Evolutionary conservation across 768 basidiomycete species (phyloP), one percentile per base, ranked within the genome.

Genomic region (Rhodotorula sphaerocarpa): DNA sequence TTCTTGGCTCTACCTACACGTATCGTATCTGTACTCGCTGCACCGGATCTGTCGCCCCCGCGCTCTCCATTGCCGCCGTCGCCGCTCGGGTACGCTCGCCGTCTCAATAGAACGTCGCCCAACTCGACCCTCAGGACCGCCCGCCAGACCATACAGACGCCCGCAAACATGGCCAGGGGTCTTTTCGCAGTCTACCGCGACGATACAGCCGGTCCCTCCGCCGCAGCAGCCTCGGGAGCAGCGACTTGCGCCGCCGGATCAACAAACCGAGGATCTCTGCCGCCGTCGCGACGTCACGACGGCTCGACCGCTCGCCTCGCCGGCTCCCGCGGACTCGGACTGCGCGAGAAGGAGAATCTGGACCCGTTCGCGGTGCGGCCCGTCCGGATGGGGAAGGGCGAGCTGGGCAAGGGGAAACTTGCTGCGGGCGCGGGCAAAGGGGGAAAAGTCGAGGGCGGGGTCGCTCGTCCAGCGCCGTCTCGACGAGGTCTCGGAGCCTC

Each of bases 181-280:
- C 48, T 65, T n/a, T 65, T 65, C n/a, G 54, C 63, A 36, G 63
- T 65, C 30, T 65, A 65, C 25, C 42, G 63, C 23, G 63, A 65
- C 50, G 28, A 42, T 15, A n/a, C 21, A 3, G 54, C 58, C 20
- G 11, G 15, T 5, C 27, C 7, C 14, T 1, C 47, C 31, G 1
- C 6, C 63, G 36, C 23, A 46, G 21, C 56, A 50, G 10, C 16
- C 27, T 44, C 57, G 62, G 2, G 2, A n/a, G 48, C 48, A n/a
- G n/a, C n/a, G n/a, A n/a, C n/a, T n/a, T 10, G 15, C 3, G 14
- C 14, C 23, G 31, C 50, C 31, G 7, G 7, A 2, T 3, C 34
- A 28, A 11, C 57, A 23, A 42, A 47, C 50, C 52, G 56, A 56
- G n/a, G n/a, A n/a, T n/a, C n/a, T n/a, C n/a, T n/a, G n/a, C 54